phyloP scores from a whole-genome alignment of 371 early-diverging fungal species.

The Mucor mucedo region DNA sequence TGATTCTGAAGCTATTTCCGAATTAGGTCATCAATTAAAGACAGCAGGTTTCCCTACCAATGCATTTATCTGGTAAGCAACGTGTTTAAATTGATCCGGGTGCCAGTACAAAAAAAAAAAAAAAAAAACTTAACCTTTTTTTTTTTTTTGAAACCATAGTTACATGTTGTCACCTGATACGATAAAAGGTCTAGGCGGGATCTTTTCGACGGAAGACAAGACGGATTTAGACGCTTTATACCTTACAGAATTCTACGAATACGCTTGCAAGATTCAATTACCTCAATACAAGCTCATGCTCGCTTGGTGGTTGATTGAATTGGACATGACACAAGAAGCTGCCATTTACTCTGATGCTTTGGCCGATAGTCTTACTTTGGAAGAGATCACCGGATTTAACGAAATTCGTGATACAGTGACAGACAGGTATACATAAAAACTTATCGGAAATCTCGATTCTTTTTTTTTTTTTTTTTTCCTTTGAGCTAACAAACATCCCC shows the following conservation, averaged over 20 bases:
- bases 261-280: slow-evolving; percentile 46
- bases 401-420: neutral
- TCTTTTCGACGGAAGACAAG: slow-evolving; percentile 13
- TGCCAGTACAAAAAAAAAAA: neutral
- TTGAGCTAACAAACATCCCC: neutral
- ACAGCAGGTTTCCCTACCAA: slow-evolving; percentile 58
- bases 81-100: no score
- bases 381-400: neutral
- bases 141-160: slow-evolving; percentile 33
- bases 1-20: slow-evolving; percentile 69
- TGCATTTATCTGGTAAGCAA: slow-evolving; percentile 80
- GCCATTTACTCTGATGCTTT: slow-evolving; percentile 77
- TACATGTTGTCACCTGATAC: slow-evolving; percentile 69
- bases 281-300: slow-evolving; percentile 85
- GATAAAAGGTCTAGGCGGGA: slow-evolving; percentile 56
- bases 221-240: slow-evolving; percentile 62
- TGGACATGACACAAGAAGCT: slow-evolving; percentile 74
- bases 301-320: slow-evolving; percentile 83
- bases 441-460: neutral
- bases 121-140: no score
- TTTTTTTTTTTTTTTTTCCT: neutral
- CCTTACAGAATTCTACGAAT: slow-evolving; percentile 85
- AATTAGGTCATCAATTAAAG: slow-evolving; percentile 77
- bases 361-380: slow-evolving; percentile 5
- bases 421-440: neutral